Evolutionary conservation across 1,284 basidiomycete genomes (phyloP), one percentile per base, ranked within the genome.

Genomic region (Psilocybe mexicana): DNA sequence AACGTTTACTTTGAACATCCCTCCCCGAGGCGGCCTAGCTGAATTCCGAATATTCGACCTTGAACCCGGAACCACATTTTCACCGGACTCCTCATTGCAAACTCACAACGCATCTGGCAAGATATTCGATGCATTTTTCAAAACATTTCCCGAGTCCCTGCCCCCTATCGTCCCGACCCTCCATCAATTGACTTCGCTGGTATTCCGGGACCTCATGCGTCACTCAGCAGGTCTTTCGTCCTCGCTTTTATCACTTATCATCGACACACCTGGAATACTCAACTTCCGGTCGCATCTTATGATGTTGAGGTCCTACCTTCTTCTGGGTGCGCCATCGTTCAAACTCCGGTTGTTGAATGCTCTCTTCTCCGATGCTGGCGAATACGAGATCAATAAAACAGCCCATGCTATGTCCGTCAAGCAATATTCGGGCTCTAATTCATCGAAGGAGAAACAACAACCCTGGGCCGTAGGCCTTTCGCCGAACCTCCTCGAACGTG

Each of bases 391-490:
- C 52, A 75, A 74, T 45, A 62, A 71, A 23, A 72, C 72, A 38
- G 63, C 66, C 54, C 73, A 71, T 64, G 73, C 69, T 49, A 69
- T 73, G 62, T 75, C 70, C 6, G 63, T 75, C 33, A 69, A 72
- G 24, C 71, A 65, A 14, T 68, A 68, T 14, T 48, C 63, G 26
- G 70, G 62, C 11, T 59, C 48, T 49, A 61, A 58, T 28, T n/a
- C 24, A 28, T 48, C 28, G 18, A 65, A 61, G 30, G 65, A 61
- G 43, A 63, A 66, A 24, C 65, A 65, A n/a, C 70, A 72, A 30
- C 75, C 76, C 24, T 88, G 87, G 85, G 84, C 87, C 0, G 81
- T 94, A 4, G 93, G 93, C 0, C 73, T 95, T 2, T 87, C 90
- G 1, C 76, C 86, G 0, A 82, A 84, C 2, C 72, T 95, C 36